phyloP scores from a whole-genome alignment of 257 asterid genomes.

The Craterostigma plantagineum region DNA sequence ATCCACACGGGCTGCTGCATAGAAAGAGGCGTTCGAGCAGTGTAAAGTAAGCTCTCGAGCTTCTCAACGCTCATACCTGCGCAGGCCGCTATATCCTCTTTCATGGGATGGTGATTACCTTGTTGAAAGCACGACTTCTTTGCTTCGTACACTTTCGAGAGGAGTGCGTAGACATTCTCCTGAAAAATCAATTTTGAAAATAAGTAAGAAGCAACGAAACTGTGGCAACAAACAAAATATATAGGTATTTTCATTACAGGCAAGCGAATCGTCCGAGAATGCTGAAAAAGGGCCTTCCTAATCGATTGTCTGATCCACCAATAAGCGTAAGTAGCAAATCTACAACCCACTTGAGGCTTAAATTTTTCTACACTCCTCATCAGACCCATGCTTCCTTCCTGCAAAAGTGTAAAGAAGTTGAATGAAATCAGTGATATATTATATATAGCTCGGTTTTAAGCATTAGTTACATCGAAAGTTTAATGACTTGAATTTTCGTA shows the following conservation, averaged over 20 bases:
- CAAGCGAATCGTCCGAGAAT: constrained; percentile 81
- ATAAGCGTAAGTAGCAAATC: constrained; percentile 83
- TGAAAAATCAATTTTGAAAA: constrained; percentile 22
- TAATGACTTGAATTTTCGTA: no score
- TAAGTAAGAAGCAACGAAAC: background rate
- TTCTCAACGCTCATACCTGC: constrained; percentile 67
- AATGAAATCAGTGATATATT: background rate
- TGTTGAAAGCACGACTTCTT: constrained; percentile 34
- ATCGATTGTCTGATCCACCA: constrained; percentile 90
- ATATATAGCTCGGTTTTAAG: background rate
- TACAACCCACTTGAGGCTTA: constrained; percentile 72
- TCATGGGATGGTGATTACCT: constrained; percentile 51
- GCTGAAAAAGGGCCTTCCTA: constrained; percentile 72
- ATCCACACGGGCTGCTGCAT: constrained; percentile 62
- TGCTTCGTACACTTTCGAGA: constrained; percentile 55
- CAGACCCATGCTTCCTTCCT: constrained; percentile 92
- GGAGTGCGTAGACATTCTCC: constrained; percentile 72
- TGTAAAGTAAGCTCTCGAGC: constrained; percentile 35
- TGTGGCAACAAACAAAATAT: background rate
- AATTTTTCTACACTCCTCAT: constrained; percentile 90
- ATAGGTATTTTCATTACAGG: constrained; percentile 41
- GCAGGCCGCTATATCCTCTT: constrained; percentile 47
- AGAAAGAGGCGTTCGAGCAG: constrained; percentile 66
- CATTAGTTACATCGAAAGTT: constrained; percentile 6
- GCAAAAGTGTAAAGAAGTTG: constrained; percentile 12